Evolutionary conservation across 768 basidiomycete species (phyloP).

Genomic region (Pleurotus cornucopiae): DNA sequence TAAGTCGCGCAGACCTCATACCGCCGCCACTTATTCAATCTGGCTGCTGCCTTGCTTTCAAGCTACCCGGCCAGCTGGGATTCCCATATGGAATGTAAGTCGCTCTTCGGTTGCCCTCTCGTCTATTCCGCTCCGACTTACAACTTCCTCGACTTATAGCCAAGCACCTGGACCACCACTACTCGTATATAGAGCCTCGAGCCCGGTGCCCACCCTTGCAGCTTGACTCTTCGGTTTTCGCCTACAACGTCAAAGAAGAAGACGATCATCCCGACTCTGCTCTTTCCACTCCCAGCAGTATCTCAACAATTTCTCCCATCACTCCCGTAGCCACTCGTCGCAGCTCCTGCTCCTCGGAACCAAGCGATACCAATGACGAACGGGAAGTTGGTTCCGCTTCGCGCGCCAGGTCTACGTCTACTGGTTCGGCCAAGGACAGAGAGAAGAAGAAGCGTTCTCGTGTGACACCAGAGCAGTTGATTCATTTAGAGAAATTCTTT

Average conservation of each 20-base stretch:
- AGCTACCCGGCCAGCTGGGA: conserved; percentile 19
- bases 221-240: conserved; percentile 17
- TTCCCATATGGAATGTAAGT: conserved; percentile 22
- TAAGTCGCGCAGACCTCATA: conserved; percentile 4
- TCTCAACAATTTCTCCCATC: conserved; percentile 24
- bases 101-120: neutral
- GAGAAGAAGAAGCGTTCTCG: conserved; percentile 74
- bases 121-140: neutral
- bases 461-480: conserved; percentile 78
- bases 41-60: conserved; percentile 20
- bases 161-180: conserved; percentile 25
- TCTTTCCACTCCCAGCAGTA: conserved; percentile 21
- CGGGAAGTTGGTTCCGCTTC: conserved; percentile 30
- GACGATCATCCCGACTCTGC: conserved; percentile 15
- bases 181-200: conserved; percentile 15
- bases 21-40: conserved; percentile 13
- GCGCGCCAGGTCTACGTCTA: conserved; percentile 25
- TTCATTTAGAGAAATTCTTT: conserved; percentile 70
- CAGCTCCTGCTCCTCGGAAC: conserved; percentile 18
- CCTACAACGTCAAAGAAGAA: conserved; percentile 11
- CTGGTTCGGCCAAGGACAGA: conserved; percentile 27
- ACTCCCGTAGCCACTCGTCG: conserved; percentile 18
- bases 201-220: conserved; percentile 18
- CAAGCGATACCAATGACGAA: conserved; percentile 25
- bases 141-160: conserved; percentile 12